Evolutionary conservation across 208 protist species (phyloP), one percentile per base, ranked within the genome.

Genomic region (Leishmania aethiopica): DNA sequence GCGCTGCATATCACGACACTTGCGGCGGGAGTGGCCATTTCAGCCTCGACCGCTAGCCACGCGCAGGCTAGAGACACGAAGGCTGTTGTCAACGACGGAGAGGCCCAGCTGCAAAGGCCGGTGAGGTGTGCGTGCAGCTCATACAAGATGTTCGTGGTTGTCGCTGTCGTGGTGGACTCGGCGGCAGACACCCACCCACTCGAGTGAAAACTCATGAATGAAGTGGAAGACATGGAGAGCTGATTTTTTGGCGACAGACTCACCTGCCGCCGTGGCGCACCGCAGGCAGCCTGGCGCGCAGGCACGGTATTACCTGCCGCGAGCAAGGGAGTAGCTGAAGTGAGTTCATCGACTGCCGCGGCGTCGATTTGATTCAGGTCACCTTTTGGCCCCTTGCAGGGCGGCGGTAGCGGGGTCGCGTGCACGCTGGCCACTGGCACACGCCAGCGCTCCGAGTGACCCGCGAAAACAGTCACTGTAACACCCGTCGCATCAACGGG

Each of bases 111-210:
- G 67, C 75, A 80, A n/a, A 79, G 81, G 51, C 75, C 75, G 10
- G 67, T 79, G n/a, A 64, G 51, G 25, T 71, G 81, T n/a, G 81
- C 55, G 45, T 79, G 55, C 17, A 80, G 45, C 75, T 80, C 81
- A 57, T 67, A 81, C n/a, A 77, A n/a, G 37, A 80, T 42, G 70
- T 80, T 77, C 5, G 55, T 66, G 49, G 57, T 66, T 35, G 81
- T 10, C 51, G 53, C 73, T 42, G 3, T 35, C 49, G 55, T 49
- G 25, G 55, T 49, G 75, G 11, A 51, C 25, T 8, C 6, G 7
- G 32, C 37, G 7, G 40, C 53, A 64, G 40, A 51, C 22, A 22
- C 35, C 22, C 32, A 10, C 57, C 45, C 11, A 25, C n/a, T 66
- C 35, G 40, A 51, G 35, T 37, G 37, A 8, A 32, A 6, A 45